A percentile compares a stretch with the other conserved stretches of the same genome.
phyloP scores from a whole-genome alignment of 805 yeast species.

The Kodamaea laetipori region DNA sequence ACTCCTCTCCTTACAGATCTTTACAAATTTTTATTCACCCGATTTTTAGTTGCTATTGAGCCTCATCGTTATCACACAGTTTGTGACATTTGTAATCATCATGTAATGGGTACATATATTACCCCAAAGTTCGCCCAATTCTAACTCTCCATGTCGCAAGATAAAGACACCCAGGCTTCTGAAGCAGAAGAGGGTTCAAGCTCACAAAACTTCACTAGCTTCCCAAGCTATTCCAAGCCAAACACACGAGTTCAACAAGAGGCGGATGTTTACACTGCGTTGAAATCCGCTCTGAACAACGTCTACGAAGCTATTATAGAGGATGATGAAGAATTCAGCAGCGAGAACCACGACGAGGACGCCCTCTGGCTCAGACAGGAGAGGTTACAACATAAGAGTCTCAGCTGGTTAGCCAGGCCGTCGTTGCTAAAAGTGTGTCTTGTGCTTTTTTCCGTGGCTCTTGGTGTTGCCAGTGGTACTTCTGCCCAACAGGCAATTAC shows the following conservation, averaged over 20 bases:
- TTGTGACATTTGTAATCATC: too few species aligned
- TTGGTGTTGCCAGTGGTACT: constrained; percentile 41
- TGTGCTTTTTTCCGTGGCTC: constrained; percentile 43
- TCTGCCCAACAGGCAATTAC: constrained; percentile 43
- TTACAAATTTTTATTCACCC: too few species aligned
- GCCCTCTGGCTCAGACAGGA: constrained; percentile 46
- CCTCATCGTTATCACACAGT: too few species aligned
- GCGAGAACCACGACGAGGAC: constrained; percentile 41
- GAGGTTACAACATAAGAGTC: constrained; percentile 24
- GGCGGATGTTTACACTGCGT: constrained; percentile 2
- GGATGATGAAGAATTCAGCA: constrained; percentile 36
- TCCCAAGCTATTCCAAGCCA: not conserved
- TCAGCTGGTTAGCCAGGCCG: constrained; percentile 62
- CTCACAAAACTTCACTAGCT: not conserved
- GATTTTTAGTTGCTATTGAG: too few species aligned
- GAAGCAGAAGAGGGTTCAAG: too few species aligned
- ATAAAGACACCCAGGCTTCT: not conserved
- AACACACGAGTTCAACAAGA: not conserved
- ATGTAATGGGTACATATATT: too few species aligned
- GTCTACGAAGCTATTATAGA: constrained; percentile 44
- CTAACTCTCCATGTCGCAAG: not conserved
- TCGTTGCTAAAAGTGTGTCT: constrained; percentile 52
- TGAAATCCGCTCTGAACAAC: constrained; percentile 37
- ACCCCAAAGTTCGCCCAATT: not conserved
- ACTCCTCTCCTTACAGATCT: too few species aligned